These are phyloP conservation scores for Drechslerella stenobrocha DNA, from an alignment of 2,329 filamentous ascomycete genomes.

Conservation along the genomic window DNA sequence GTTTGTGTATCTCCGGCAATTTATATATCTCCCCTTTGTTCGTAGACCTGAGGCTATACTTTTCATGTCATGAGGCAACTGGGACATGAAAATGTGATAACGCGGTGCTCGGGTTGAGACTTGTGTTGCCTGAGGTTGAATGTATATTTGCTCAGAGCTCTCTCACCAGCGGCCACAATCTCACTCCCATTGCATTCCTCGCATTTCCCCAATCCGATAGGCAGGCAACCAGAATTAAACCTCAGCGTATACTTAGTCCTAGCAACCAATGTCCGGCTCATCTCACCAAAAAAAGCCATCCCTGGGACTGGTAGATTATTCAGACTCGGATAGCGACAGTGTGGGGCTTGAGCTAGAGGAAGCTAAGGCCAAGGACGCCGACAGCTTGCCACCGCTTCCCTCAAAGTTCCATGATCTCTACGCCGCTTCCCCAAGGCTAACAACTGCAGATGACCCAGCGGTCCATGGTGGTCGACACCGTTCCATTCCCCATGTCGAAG, in stretches of 20 bases:
- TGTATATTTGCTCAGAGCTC: too few relatives aligned
- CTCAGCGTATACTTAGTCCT: not conserved
- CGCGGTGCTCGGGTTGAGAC: too few relatives aligned
- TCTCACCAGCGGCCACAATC: too few relatives aligned
- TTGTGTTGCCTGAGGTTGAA: too few relatives aligned
- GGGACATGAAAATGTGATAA: too few relatives aligned
- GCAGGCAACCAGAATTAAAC: not conserved
- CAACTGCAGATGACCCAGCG: slow-evolving; percentile 76
- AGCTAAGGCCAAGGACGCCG: slow-evolving; percentile 26
- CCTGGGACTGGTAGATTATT: slow-evolving; percentile 82
- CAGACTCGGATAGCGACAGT: slow-evolving; percentile 76
- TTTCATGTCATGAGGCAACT: too few relatives aligned
- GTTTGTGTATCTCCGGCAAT: too few relatives aligned
- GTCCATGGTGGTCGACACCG: slow-evolving; percentile 84
- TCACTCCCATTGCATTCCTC: too few relatives aligned
- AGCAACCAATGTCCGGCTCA: slow-evolving; percentile 20
- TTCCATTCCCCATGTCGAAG: slow-evolving; percentile 77
- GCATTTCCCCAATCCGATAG: not conserved
- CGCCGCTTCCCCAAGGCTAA: slow-evolving; percentile 75
- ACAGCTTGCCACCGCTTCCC: slow-evolving; percentile 72
- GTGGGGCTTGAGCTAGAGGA: slow-evolving; percentile 53
- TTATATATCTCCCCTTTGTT: too few relatives aligned
- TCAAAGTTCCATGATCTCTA: slow-evolving; percentile 85
- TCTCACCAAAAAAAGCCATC: slow-evolving; percentile 48
- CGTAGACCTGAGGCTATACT: too few relatives aligned